These are phyloP conservation scores for Papiliotrema terrestris DNA, from an alignment of 1,284 basidiomycete genomes.

Conservation along the genomic window DNA sequence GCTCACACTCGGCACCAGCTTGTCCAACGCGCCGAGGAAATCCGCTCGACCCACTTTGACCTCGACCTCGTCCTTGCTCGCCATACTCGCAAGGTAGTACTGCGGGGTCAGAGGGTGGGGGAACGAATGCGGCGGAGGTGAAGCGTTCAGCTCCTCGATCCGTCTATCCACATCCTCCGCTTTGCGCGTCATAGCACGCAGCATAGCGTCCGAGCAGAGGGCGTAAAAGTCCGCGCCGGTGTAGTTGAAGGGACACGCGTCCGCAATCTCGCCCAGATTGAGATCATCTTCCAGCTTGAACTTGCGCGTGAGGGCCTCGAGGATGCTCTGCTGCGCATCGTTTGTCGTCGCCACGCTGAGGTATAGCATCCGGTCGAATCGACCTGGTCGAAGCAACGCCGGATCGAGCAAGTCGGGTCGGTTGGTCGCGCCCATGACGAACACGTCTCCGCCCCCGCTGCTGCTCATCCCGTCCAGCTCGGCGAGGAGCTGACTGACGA, in stretches of 20 bases:
- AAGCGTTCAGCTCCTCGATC: conserved; percentile 56
- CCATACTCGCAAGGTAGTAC: conserved; percentile 88
- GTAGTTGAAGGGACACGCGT: conserved; percentile 84
- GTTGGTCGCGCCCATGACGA: conserved; percentile 98
- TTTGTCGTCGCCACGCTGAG: conserved; percentile 88
- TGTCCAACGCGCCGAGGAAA: conserved; percentile 70
- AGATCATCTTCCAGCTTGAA: conserved; percentile 76
- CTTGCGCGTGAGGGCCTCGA: conserved; percentile 87
- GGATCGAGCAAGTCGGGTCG: conserved; percentile 92
- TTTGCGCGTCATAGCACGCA: conserved; percentile 89
- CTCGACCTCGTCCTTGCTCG: conserved; percentile 65
- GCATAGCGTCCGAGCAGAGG: conserved; percentile 90
- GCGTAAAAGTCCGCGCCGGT: conserved; percentile 99
- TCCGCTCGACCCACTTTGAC: conserved; percentile 24
- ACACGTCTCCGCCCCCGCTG: conserved; percentile 59
- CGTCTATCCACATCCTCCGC: conserved; percentile 72
- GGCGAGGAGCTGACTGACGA: conserved; percentile 92
- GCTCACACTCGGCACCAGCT: conserved; percentile 83
- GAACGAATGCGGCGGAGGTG: conserved; percentile 52
- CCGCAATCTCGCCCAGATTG: conserved; percentile 64
- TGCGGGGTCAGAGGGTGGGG: conserved; percentile 79
- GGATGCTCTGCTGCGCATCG: conserved; percentile 78
- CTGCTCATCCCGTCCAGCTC: conserved; percentile 87
- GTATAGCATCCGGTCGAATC: conserved; percentile 97
- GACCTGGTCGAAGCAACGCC: conserved; percentile 85